These are phyloP conservation scores for Allantophomopsis lycopodina DNA, from an alignment of 2,329 filamentous ascomycete species.

Conservation along the genomic window DNA sequence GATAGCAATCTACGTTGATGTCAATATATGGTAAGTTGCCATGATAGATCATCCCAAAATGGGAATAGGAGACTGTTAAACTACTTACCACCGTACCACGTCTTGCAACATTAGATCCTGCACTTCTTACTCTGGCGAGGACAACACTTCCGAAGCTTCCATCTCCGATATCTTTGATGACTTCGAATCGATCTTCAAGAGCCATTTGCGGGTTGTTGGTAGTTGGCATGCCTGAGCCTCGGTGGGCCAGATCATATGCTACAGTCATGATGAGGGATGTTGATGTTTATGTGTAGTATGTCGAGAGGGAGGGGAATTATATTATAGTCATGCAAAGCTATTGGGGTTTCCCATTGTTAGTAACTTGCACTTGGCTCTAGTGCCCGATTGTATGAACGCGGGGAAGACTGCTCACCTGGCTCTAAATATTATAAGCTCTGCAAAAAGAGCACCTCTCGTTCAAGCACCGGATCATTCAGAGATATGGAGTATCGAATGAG, in stretches of 20 bases:
- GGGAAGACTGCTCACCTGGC: constrained; percentile 7
- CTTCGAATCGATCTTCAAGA: constrained; percentile 89
- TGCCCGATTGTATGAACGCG: not conserved
- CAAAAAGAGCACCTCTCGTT: constrained; percentile 13
- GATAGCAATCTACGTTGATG: constrained; percentile 65
- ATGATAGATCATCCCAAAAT: not conserved
- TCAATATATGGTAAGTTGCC: constrained; percentile 3
- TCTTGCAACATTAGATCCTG: constrained; percentile 76
- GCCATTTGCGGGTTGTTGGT: constrained; percentile 34
- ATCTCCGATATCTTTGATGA: constrained; percentile 96
- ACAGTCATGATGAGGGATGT: constrained; percentile 52
- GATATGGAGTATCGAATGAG: constrained; percentile 3
- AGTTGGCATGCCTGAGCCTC: constrained; percentile 44
- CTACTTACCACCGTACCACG: constrained; percentile 78
- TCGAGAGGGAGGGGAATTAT: constrained; percentile 1
- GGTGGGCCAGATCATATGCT: constrained; percentile 57
- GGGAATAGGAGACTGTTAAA: not conserved
- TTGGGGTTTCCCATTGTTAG: constrained; percentile 1
- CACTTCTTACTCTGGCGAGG: constrained; percentile 79
- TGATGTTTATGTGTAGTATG: not conserved
- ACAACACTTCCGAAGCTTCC: constrained; percentile 96
- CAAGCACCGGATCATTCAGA: constrained; percentile 18
- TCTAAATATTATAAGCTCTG: constrained; percentile 13
- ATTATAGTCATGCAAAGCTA: constrained; percentile 1
- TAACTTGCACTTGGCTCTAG: not conserved